Conservation (phyloP, 1,284 basidiomycete genomes). For the Microbotryomycetes sp. region DNA sequence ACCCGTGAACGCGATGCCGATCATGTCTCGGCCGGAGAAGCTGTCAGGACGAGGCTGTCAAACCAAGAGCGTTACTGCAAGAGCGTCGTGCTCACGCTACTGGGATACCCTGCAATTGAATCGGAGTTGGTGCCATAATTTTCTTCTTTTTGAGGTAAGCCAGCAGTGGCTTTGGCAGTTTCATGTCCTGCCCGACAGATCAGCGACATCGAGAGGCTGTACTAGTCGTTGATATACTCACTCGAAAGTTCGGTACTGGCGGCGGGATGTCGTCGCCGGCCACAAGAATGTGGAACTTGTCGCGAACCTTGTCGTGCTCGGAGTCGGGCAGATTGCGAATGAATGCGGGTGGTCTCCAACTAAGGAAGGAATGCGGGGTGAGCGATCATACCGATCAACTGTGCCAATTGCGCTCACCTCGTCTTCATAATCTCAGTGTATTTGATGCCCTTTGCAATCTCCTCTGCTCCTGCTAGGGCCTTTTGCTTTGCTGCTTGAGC, state of each 20-base stretch:
- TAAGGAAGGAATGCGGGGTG: conserved; percentile 37
- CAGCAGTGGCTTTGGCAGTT: conserved; percentile 78
- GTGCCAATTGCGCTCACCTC: conserved; percentile 49
- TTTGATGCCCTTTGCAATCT: conserved; percentile 84
- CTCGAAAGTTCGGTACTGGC: conserved; percentile 82
- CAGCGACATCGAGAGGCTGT: neutral
- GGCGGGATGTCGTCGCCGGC: conserved; percentile 81
- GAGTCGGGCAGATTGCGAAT: conserved; percentile 63
- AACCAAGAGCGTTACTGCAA: neutral
- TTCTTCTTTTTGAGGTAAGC: conserved; percentile 74
- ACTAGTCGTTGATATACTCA: conserved; percentile 41
- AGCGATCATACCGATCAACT: neutral
- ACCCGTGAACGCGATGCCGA: conserved; percentile 46
- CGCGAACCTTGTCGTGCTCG: conserved; percentile 66
- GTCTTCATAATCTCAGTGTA: conserved; percentile 82
- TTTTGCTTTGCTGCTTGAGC: conserved; percentile 77
- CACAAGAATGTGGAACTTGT: conserved; percentile 78
- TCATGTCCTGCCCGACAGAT: conserved; percentile 73
- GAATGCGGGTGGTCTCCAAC: conserved; percentile 82
- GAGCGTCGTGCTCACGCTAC: conserved; percentile 63
- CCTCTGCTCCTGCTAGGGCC: conserved; percentile 84
- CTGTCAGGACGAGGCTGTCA: neutral
- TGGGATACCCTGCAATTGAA: conserved; percentile 94
- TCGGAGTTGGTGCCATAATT: conserved; percentile 83
- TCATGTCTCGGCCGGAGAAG: conserved; percentile 45